These are phyloP conservation scores for Diaporthe batatas DNA, from an alignment of 2,329 filamentous ascomycete genomes.

Conservation along the genomic window DNA sequence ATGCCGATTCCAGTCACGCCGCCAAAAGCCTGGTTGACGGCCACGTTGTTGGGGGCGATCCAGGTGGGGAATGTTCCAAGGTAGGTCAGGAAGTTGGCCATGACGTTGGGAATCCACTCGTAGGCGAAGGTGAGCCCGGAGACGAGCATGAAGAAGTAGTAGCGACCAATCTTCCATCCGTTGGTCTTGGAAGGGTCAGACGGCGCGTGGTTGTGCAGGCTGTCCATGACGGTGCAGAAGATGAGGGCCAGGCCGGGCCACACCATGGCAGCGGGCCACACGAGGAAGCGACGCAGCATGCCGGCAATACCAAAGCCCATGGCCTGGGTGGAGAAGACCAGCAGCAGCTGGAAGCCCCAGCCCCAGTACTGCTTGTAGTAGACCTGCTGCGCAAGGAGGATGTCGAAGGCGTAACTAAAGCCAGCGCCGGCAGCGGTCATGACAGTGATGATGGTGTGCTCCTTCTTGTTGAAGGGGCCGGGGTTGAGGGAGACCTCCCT, in stretches of 20 bases:
- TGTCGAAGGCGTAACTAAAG: slow-evolving; percentile 46
- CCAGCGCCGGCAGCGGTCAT: slow-evolving; percentile 25
- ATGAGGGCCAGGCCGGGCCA: slow-evolving; percentile 52
- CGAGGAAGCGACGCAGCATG: slow-evolving; percentile 51
- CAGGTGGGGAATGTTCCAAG: slow-evolving; percentile 31
- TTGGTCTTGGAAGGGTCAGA: slow-evolving; percentile 31
- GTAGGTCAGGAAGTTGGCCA: slow-evolving; percentile 35
- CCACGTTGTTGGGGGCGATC: slow-evolving; percentile 33
- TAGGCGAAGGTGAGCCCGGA: slow-evolving; percentile 24
- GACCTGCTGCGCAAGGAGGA: slow-evolving; percentile 49
- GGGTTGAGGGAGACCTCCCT: slow-evolving; percentile 35
- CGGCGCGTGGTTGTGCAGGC: slow-evolving; percentile 46
- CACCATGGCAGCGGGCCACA: slow-evolving; percentile 52
- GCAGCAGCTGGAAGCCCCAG: slow-evolving; percentile 50
- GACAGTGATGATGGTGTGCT: slow-evolving; percentile 42
- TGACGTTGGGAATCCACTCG: slow-evolving; percentile 39
- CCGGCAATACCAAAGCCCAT: slow-evolving; percentile 53
- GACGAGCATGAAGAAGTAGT: slow-evolving; percentile 32
- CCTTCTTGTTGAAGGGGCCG: slow-evolving; percentile 38
- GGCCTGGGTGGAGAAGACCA: slow-evolving; percentile 51
- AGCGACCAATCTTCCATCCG: slow-evolving; percentile 38
- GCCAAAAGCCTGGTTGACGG: slow-evolving; percentile 20
- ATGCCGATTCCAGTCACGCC: slow-evolving; percentile 28
- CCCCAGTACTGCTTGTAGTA: slow-evolving; percentile 52
- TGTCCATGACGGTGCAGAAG: slow-evolving; percentile 52